Evolutionary conservation across 1,139 yeast genomes (phyloP).

Genomic region (Scheffersomyces lignicola): DNA sequence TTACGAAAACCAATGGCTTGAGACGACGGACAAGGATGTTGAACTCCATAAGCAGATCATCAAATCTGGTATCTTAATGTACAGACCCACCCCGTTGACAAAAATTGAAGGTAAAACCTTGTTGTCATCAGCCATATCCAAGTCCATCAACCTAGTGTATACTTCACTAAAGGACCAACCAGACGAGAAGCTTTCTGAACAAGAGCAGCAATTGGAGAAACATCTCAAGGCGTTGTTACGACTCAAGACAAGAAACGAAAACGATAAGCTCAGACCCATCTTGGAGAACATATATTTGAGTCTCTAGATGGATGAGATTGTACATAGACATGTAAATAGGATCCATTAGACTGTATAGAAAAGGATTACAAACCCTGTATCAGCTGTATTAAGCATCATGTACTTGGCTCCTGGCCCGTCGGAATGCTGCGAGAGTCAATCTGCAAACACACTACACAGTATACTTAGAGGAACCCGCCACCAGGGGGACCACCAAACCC

Average conservation of each 20-base stretch:
- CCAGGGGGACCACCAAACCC: conserved; percentile 13
- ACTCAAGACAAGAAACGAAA: conserved; percentile 15
- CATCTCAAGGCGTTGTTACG: conserved; percentile 18
- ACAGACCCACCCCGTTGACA: conserved; percentile 23
- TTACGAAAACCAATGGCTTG: conserved; percentile 27
- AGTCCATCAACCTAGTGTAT: conserved; percentile 24
- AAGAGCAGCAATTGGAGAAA: conserved; percentile 20
- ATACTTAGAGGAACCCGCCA: conserved; percentile 7
- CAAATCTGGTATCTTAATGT: conserved; percentile 32
- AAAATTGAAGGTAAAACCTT: conserved; percentile 19
- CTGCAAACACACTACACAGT: conserved; percentile 3
- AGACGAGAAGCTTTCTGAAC: conserved; percentile 13
- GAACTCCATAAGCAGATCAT: conserved; percentile 26
- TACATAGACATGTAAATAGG: too few relatives aligned
- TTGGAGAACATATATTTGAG: background rate
- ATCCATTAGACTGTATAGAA: too few relatives aligned
- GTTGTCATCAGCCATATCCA: conserved; percentile 19
- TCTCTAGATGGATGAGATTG: background rate
- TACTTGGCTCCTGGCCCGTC: too few relatives aligned
- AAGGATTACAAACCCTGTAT: too few relatives aligned
- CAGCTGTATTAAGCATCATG: too few relatives aligned
- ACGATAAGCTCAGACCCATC: conserved; percentile 9
- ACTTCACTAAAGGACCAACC: conserved; percentile 15
- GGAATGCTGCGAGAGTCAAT: background rate
- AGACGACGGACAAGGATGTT: conserved; percentile 14